These are phyloP conservation scores for Ampelocalamus luodianensis DNA, from an alignment of 176 grass and related monocot genomes.

Conservation along the genomic window DNA sequence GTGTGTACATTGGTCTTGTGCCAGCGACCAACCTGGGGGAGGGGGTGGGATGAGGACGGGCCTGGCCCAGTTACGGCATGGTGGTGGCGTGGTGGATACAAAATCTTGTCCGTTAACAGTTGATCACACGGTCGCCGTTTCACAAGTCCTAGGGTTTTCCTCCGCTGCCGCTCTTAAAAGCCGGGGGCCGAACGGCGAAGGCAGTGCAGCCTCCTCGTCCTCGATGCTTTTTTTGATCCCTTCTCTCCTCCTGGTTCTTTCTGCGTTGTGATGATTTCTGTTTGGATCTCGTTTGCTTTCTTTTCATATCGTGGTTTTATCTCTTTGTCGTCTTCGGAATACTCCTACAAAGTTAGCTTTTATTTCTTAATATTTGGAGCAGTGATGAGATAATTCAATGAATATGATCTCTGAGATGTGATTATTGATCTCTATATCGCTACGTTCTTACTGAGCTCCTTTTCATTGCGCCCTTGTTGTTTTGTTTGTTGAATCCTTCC, in stretches of 20 bases:
- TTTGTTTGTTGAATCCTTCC: neutral
- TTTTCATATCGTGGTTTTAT: neutral
- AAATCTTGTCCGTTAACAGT: neutral
- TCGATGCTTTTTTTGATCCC: neutral
- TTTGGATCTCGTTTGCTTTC: neutral
- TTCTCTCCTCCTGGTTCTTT: neutral
- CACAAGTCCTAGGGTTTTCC: conserved; percentile 40
- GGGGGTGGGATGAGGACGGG: too few species aligned
- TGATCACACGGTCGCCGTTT: neutral
- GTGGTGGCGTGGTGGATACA: too few species aligned
- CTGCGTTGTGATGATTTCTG: neutral
- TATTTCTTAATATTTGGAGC: conserved; percentile 19
- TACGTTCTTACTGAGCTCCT: conserved; percentile 81
- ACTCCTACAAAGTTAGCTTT: neutral
- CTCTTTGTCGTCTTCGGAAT: neutral
- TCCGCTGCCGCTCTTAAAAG: conserved; percentile 27
- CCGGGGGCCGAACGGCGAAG: neutral
- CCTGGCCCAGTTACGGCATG: neutral
- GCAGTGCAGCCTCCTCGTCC: neutral
- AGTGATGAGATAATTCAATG: conserved; percentile 53
- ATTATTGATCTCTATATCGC: conserved; percentile 62
- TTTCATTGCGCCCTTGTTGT: neutral
- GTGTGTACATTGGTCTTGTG: neutral
- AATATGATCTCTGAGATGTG: conserved; percentile 57
- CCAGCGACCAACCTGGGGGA: neutral